Conservation (phyloP, 495 filamentous ascomycete species). For the Elasticomyces elasticus region DNA sequence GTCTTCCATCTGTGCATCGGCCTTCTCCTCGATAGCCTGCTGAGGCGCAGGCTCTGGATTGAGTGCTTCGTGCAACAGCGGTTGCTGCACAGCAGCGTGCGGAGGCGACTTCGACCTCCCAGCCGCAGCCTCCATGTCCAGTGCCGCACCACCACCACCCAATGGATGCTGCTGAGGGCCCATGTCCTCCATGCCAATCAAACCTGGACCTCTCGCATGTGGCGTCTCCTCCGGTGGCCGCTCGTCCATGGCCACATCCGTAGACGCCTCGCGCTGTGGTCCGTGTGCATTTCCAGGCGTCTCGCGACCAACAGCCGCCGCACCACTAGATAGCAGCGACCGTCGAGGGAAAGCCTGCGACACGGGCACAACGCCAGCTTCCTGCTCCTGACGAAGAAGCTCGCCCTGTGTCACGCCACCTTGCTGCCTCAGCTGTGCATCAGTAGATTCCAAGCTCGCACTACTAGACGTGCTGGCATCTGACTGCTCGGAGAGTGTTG, state of each 20-base stretch:
- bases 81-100: not conserved
- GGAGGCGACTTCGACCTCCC: slow-evolving; percentile 17
- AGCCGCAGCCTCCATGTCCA: slow-evolving; percentile 36
- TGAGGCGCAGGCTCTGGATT: not conserved
- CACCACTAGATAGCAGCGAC: slow-evolving; percentile 22
- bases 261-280: not conserved
- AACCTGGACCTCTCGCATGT: slow-evolving; percentile 70
- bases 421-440: slow-evolving; percentile 28
- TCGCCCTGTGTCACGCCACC: slow-evolving; percentile 66
- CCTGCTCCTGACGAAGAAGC: slow-evolving; percentile 67
- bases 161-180: slow-evolving; percentile 54
- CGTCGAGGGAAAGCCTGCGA: slow-evolving; percentile 32
- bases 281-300: not conserved
- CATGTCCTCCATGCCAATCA: slow-evolving; percentile 77
- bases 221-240: slow-evolving; percentile 45
- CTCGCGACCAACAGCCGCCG: slow-evolving; percentile 18
- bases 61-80: not conserved
- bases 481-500: slow-evolving; percentile 23
- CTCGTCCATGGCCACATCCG: not conserved
- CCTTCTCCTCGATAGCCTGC: not conserved
- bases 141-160: slow-evolving; percentile 3
- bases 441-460: slow-evolving; percentile 9
- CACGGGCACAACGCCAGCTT: slow-evolving; percentile 53
- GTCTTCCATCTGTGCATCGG: not conserved
- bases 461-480: slow-evolving; percentile 16